Conservation (phyloP, 768 basidiomycete genomes). For the Lactarius hengduanensis region DNA sequence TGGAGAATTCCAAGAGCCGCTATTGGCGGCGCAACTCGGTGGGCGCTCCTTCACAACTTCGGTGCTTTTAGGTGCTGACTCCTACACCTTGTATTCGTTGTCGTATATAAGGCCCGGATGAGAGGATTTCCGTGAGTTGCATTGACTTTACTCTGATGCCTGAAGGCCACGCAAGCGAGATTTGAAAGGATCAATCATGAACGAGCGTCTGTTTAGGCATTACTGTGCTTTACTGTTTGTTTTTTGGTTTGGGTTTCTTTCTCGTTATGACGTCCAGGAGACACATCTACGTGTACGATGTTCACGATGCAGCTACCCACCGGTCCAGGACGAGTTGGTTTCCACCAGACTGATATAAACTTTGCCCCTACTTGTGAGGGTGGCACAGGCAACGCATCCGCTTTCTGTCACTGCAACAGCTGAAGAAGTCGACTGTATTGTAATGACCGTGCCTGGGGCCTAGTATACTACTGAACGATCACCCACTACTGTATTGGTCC, state of each 20-base stretch:
- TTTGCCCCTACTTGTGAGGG: no score
- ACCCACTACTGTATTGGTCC: no score
- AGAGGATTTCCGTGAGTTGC: constrained; percentile 9
- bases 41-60: background rate
- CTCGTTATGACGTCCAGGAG: background rate
- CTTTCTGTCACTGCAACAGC: no score
- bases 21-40: background rate
- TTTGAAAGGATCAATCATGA: background rate
- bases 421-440: no score
- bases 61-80: background rate
- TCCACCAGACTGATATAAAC: no score
- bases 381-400: no score
- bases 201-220: background rate
- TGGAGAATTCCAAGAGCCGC: no score
- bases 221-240: no score
- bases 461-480: no score
- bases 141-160: constrained; percentile 26
- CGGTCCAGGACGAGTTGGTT: no score
- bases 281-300: background rate
- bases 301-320: no score
- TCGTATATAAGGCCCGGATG: background rate
- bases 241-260: background rate
- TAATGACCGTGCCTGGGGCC: no score
- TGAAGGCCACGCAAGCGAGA: constrained; percentile 1
- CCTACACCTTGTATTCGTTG: background rate